Evolutionary conservation across 164 flowering plant species (phyloP).

Genomic region (Kalanchoe fedtschenkoi): DNA sequence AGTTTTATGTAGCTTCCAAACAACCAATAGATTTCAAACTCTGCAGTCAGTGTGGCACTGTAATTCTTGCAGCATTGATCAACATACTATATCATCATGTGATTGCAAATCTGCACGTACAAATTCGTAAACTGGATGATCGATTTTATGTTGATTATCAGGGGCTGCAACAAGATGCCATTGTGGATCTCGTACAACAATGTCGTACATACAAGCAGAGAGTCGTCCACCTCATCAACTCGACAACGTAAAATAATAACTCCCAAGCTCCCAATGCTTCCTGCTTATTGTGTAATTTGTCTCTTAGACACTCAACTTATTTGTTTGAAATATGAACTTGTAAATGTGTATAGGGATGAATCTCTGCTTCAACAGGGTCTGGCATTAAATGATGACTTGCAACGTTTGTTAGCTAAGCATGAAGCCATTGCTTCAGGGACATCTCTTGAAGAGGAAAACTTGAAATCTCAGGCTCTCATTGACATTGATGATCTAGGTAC

Average conservation of each 20-base stretch:
- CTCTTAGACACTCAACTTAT: background rate
- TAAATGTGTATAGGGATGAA: conserved; percentile 9
- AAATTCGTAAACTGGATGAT: background rate
- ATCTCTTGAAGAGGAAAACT: background rate
- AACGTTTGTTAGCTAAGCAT: conserved; percentile 13
- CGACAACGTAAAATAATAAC: conserved; percentile 61
- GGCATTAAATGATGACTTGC: conserved; percentile 14
- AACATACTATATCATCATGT: background rate
- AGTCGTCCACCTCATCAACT: conserved; percentile 92
- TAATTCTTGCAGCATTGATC: background rate
- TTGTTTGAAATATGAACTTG: background rate
- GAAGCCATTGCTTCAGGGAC: conserved; percentile 14
- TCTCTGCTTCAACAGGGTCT: conserved; percentile 11
- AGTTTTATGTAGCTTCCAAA: background rate
- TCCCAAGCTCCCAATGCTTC: background rate
- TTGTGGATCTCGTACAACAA: conserved; percentile 87
- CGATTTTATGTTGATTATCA: conserved; percentile 20
- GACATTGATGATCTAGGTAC: conserved; percentile 10
- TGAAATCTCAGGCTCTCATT: conserved; percentile 12
- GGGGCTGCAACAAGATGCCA: conserved; percentile 83
- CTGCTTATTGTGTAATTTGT: background rate
- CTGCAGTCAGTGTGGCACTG: background rate
- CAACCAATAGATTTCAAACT: background rate
- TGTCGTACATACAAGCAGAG: conserved; percentile 93
- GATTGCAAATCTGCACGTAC: background rate